A percentile compares a stretch with the other conserved stretches of the same genome.
These are phyloP conservation scores for Chloranthus sessilifolius DNA, from an alignment of 164 flowering plant genomes.

Conservation along the genomic window DNA sequence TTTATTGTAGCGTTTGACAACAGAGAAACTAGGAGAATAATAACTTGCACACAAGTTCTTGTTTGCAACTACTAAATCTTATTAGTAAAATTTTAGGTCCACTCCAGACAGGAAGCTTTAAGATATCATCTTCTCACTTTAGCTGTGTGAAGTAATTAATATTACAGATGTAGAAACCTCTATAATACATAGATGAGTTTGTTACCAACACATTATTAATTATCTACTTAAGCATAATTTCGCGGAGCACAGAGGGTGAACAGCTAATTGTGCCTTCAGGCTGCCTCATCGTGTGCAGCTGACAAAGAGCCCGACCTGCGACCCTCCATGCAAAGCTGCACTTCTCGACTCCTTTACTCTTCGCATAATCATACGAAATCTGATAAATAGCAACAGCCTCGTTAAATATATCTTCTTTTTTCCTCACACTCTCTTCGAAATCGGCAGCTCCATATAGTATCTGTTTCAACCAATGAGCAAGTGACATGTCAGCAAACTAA, in stretches of 20 bases:
- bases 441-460: constrained; percentile 47
- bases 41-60: no score
- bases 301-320: constrained; percentile 67
- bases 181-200: no score
- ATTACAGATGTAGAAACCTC: no score
- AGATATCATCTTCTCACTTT: no score
- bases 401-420: constrained; percentile 28
- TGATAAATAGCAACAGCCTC: constrained; percentile 73
- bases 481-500: neutral
- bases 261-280: constrained; percentile 24
- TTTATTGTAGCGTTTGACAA: no score
- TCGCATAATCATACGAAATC: constrained; percentile 44
- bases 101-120: no score
- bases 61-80: no score
- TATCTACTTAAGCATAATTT: no score
- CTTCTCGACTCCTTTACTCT: neutral
- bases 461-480: constrained; percentile 21
- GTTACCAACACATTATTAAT: no score
- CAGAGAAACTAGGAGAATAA: no score
- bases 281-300: constrained; percentile 20
- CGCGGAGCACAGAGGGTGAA: constrained; percentile 31
- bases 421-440: constrained; percentile 40
- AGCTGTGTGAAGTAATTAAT: no score
- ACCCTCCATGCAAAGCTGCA: constrained; percentile 74
- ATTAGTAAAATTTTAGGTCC: no score